Evolutionary conservation across 2,329 filamentous ascomycete species (phyloP).

Genomic region (Trichoderma arundinaceum): DNA sequence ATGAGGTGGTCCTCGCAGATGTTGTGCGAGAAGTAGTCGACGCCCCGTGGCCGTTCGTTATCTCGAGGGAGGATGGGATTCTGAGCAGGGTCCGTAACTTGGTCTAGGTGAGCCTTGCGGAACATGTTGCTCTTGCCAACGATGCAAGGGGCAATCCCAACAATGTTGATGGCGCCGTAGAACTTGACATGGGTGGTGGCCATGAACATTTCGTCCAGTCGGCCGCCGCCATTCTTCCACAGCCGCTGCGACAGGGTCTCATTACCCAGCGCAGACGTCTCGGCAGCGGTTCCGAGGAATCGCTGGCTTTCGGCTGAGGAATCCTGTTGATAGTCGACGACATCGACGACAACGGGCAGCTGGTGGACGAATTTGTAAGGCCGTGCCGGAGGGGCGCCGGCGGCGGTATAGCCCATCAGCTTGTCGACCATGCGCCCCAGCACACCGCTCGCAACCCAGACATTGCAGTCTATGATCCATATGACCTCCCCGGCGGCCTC

Average conservation of each 20-base stretch:
- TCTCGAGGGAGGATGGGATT: constrained; percentile 52
- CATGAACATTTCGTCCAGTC: constrained; percentile 94
- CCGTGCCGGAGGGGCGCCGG: constrained; percentile 52
- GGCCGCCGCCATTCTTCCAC: constrained; percentile 67
- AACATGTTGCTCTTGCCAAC: constrained; percentile 99
- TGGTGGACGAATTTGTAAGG: constrained; percentile 95
- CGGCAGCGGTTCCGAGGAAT: constrained; percentile 45
- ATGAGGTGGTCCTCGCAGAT: constrained; percentile 99
- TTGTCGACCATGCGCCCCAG: constrained; percentile 88
- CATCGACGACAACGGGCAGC: constrained; percentile 86
- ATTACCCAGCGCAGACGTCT: constrained; percentile 41
- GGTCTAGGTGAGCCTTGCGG: constrained; percentile 84
- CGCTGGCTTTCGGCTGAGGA: constrained; percentile 36
- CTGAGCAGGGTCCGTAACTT: constrained; percentile 61
- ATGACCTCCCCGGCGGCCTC: constrained; percentile 87
- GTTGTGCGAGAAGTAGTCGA: constrained; percentile 93
- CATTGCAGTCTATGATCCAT: constrained; percentile 96
- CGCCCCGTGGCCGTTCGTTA: constrained; percentile 62
- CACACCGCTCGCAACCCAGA: constrained; percentile 84
- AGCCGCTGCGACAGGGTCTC: constrained; percentile 38
- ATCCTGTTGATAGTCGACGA: constrained; percentile 45
- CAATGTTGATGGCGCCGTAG: constrained; percentile 95
- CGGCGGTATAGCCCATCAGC: constrained; percentile 69
- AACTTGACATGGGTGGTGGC: constrained; percentile 94
- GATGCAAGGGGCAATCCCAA: constrained; percentile 87